Evolutionary conservation across 441 rosid genomes (phyloP).

Genomic region (Pelargonium citronellum): DNA sequence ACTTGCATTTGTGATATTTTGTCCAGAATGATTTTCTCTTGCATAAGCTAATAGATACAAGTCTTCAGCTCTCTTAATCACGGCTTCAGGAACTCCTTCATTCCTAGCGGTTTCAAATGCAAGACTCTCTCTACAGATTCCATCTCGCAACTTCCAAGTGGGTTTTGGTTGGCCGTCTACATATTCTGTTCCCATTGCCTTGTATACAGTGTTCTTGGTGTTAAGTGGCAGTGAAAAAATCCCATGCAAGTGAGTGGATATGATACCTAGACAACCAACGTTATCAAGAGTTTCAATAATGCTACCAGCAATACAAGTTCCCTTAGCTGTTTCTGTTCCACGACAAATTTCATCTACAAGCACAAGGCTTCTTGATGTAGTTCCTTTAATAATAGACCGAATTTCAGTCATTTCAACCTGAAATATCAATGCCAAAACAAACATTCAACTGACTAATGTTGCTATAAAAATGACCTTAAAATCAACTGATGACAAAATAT

Average conservation of each 20-base stretch:
- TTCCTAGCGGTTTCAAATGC: slow-evolving; percentile 96
- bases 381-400: slow-evolving; percentile 61
- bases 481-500: background rate
- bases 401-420: slow-evolving; percentile 99
- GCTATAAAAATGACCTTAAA: background rate
- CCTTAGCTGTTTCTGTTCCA: slow-evolving; percentile 96
- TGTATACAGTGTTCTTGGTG: slow-evolving; percentile 47
- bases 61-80: slow-evolving; percentile 82
- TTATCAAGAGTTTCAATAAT: slow-evolving; percentile 72
- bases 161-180: slow-evolving; percentile 72
- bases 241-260: slow-evolving; percentile 95
- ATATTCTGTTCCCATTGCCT: slow-evolving; percentile 86
- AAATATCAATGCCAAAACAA: background rate
- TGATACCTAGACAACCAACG: slow-evolving; percentile 83
- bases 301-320: slow-evolving; percentile 97
- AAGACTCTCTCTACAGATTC: slow-evolving; percentile 90
- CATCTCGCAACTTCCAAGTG: slow-evolving; percentile 86
- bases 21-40: slow-evolving; percentile 22
- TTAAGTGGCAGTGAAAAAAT: slow-evolving; percentile 70
- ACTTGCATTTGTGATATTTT: slow-evolving; percentile 21
- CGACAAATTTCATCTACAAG: slow-evolving; percentile 95
- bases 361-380: slow-evolving; percentile 83
- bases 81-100: slow-evolving; percentile 71
- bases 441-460: background rate
- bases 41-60: slow-evolving; percentile 50